Percentiles rank a stretch among this genome's conserved stretches.
Evolutionary conservation across 257 asterid species (phyloP).

Genomic region (Voacanga thouarsii): DNA sequence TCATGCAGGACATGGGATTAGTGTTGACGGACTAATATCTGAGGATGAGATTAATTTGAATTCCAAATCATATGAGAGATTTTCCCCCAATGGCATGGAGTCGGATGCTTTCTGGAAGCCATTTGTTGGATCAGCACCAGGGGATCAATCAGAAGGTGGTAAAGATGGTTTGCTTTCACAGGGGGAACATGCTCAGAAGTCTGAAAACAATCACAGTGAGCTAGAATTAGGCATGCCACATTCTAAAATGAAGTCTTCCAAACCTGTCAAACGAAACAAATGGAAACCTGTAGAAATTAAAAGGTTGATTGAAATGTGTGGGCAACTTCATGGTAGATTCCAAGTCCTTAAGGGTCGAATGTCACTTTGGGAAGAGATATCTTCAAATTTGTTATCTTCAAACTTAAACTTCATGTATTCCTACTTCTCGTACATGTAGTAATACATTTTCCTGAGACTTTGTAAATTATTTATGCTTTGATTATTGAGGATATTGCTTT

Average conservation of each 20-base stretch:
- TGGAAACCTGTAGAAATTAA: slow-evolving; percentile 90
- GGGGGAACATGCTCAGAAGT: slow-evolving; percentile 26
- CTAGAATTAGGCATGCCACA: slow-evolving; percentile 38
- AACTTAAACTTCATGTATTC: too few species aligned
- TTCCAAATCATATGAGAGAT: slow-evolving; percentile 29
- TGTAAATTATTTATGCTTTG: too few species aligned
- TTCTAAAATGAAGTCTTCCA: slow-evolving; percentile 46
- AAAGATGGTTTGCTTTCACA: slow-evolving; percentile 32
- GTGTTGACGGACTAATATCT: slow-evolving; percentile 29
- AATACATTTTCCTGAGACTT: too few species aligned
- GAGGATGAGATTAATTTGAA: slow-evolving; percentile 40
- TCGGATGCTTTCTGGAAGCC: slow-evolving; percentile 56
- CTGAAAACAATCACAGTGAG: slow-evolving; percentile 37
- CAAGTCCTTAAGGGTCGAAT: slow-evolving; percentile 86
- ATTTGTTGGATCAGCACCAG: slow-evolving; percentile 34
- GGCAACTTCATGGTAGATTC: slow-evolving; percentile 79
- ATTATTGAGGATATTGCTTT: too few species aligned
- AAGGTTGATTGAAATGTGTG: slow-evolving; percentile 74
- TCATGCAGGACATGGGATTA: slow-evolving; percentile 41
- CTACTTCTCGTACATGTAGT: too few species aligned
- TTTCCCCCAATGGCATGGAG: slow-evolving; percentile 23
- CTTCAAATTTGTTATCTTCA: slow-evolving; percentile 53
- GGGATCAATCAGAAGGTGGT: slow-evolving; percentile 13
- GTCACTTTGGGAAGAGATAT: slow-evolving; percentile 99
- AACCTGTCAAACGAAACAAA: slow-evolving; percentile 61